These are phyloP conservation scores for Anisodus acutangulus DNA, from an alignment of 257 asterid genomes.

Conservation along the genomic window DNA sequence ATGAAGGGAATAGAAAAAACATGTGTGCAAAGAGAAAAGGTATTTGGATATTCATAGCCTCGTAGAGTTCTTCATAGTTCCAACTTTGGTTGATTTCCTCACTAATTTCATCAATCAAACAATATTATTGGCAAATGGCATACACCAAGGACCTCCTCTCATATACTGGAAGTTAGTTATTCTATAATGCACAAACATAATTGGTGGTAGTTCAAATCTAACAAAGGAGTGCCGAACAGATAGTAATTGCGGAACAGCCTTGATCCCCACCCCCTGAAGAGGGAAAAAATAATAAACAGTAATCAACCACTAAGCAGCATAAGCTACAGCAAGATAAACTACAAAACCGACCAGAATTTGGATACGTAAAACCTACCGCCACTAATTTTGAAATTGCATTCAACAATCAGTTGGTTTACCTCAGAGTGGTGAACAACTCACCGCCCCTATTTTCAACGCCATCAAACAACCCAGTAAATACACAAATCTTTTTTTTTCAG, in stretches of 20 bases:
- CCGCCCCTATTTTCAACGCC: neutral
- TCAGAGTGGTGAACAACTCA: neutral
- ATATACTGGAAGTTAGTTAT: neutral
- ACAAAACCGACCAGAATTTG: neutral
- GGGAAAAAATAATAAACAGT: neutral
- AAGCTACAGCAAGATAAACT: slow-evolving; percentile 3
- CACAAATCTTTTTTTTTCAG: neutral
- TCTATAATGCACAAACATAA: neutral
- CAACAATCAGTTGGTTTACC: neutral
- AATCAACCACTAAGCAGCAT: neutral
- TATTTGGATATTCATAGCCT: neutral
- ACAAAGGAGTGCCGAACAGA: neutral
- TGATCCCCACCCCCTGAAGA: neutral
- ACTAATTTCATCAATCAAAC: neutral
- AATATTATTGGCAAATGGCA: neutral
- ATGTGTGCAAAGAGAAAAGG: neutral
- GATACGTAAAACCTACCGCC: neutral
- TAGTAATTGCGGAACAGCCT: neutral
- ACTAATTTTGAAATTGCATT: neutral
- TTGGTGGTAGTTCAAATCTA: neutral
- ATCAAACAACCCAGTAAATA: neutral
- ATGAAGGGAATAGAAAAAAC: neutral
- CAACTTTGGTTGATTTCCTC: neutral
- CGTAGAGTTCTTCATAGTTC: neutral
- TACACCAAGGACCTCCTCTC: neutral